phyloP scores from a whole-genome alignment of 2,329 filamentous ascomycete species.

The Penicillium fuscoglaucum region DNA sequence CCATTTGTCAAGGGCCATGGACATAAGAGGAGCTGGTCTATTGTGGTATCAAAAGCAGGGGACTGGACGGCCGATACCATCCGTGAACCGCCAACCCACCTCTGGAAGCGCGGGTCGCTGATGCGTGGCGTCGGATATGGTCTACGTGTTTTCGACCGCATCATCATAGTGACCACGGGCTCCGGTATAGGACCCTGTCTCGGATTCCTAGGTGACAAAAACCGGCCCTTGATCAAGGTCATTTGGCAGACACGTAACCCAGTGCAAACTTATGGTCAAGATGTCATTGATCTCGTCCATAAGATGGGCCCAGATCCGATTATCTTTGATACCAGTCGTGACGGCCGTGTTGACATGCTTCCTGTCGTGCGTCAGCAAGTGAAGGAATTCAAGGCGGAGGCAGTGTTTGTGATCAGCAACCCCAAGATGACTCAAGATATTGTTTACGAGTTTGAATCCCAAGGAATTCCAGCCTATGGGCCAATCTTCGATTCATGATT shows the following conservation, averaged over 20 bases:
- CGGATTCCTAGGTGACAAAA: slow-evolving; percentile 56
- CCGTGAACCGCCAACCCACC: slow-evolving; percentile 56
- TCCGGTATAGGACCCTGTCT: slow-evolving; percentile 71
- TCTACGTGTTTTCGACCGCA: slow-evolving; percentile 62
- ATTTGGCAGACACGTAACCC: slow-evolving; percentile 69
- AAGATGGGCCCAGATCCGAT: slow-evolving; percentile 62
- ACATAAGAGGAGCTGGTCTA: slow-evolving; percentile 17
- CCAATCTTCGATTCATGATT: slow-evolving; percentile 69
- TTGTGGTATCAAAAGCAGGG: slow-evolving; percentile 67
- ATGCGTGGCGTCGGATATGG: slow-evolving; percentile 67
- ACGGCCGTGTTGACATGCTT: slow-evolving; percentile 63
- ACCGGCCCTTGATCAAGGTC: slow-evolving; percentile 53
- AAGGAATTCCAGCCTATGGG: slow-evolving; percentile 67
- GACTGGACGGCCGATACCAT: slow-evolving; percentile 71
- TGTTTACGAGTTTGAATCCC: slow-evolving; percentile 66
- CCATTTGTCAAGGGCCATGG: slow-evolving; percentile 4
- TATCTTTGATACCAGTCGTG: slow-evolving; percentile 64
- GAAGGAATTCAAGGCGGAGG: slow-evolving; percentile 56
- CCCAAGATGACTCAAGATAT: slow-evolving; percentile 65
- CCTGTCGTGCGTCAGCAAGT: slow-evolving; percentile 56
- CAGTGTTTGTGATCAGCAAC: slow-evolving; percentile 72
- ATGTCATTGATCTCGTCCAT: slow-evolving; percentile 58
- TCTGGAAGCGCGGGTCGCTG: slow-evolving; percentile 71
- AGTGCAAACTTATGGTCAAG: slow-evolving; percentile 60
- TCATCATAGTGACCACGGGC: slow-evolving; percentile 69